Evolutionary conservation across 305 asterid species (phyloP), one percentile per base, ranked within the genome.

Genomic region (Fraxinus sp.): DNA sequence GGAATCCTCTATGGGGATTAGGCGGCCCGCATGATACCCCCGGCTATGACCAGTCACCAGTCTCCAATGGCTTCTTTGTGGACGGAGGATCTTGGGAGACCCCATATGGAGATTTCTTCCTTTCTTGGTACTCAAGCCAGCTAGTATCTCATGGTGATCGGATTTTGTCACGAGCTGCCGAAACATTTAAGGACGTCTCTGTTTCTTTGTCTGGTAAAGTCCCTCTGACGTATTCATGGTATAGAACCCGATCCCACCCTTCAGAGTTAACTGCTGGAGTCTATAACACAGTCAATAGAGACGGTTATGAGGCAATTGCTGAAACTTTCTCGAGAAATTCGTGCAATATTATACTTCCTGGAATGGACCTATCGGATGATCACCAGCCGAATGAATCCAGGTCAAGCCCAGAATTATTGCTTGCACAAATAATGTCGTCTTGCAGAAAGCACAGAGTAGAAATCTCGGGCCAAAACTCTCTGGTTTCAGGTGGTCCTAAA

Each of bases 1-100:
- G 95, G 66, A 89, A 90, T 59, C 94, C 98, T 55, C 88, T 93
- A 1, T 95, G 97, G 97, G 99, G 99, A 5, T 90, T 90, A 2
- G 89, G 93, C 11, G 98, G 98, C 24, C 99, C 99, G 39, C 98
- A 95, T 44, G 91, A 94, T 26, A 85, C 97, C 70, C 91, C 97
- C 0, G 57, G 81, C 77, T 86, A 90, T 5, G 66, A 86, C 74
- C 92, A 88, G 73, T 62, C 81, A 36, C 95, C 97, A 3, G 8
- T 87, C 30, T 76, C 92, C 1, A 83, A 83, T 30, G 90, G 89
- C 84, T 95, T 95, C 88, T 93, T 95, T 76, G 85, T 82, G 5
- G 97, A 92, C 3, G 90, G 91, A 11, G 98, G 98, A 22, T 87
- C 98, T 37, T 95, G 99, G 99, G 94, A 91, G 85, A 86, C 85